These are phyloP conservation scores for Cichorium intybus DNA, from an alignment of 140 eudicot genomes.

Conservation along the genomic window DNA sequence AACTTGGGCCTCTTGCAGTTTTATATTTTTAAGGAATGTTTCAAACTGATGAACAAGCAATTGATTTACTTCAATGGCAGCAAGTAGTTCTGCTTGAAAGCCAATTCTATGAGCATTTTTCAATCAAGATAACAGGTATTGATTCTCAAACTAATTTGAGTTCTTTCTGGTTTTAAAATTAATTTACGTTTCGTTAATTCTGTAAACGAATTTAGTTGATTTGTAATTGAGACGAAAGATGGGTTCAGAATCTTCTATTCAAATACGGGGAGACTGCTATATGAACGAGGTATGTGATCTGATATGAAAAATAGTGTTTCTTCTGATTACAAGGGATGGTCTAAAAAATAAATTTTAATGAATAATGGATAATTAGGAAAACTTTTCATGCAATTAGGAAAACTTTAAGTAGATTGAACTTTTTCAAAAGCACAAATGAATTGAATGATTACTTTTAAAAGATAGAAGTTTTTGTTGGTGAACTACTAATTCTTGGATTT, in stretches of 20 bases:
- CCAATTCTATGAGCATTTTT: conserved; percentile 85
- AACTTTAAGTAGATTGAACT: not conserved
- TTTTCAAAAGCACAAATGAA: too few relatives aligned
- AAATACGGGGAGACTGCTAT: conserved; percentile 61
- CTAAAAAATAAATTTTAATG: too few relatives aligned
- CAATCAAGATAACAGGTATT: conserved; percentile 93
- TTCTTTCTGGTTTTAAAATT: not conserved
- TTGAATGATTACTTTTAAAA: not conserved
- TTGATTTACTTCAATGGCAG: conserved; percentile 41
- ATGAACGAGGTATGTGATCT: conserved; percentile 61
- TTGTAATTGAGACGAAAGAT: conserved; percentile 81
- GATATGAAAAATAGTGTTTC: too few relatives aligned
- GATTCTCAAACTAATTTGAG: not conserved
- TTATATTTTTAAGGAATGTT: too few relatives aligned
- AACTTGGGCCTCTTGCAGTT: too few relatives aligned
- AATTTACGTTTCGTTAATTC: conserved; percentile 9
- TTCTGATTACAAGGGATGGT: too few relatives aligned
- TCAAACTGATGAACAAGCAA: not conserved
- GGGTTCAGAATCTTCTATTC: conserved; percentile 79
- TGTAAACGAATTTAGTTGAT: conserved; percentile 48
- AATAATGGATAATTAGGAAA: too few relatives aligned
- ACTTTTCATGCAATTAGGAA: not conserved
- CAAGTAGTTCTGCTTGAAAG: conserved; percentile 42
- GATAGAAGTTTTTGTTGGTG: not conserved
- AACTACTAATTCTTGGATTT: conserved; percentile 3